These are phyloP conservation scores for Mrakia frigida DNA, from an alignment of 768 basidiomycete species.

Conservation along the genomic window DNA sequence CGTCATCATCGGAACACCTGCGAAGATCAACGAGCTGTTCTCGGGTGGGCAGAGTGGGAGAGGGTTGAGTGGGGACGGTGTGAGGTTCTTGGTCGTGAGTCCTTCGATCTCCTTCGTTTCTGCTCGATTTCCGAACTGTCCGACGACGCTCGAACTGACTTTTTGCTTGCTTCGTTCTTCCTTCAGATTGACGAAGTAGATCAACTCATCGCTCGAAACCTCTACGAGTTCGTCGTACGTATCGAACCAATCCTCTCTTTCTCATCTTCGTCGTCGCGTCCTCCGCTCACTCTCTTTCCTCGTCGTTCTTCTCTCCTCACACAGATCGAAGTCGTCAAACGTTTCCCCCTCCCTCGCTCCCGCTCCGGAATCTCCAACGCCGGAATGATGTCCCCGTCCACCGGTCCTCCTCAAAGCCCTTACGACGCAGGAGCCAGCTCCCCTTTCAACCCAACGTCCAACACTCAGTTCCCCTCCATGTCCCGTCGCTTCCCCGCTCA, in stretches of 20 bases:
- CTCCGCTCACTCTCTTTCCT: not conserved
- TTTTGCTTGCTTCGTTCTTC: not conserved
- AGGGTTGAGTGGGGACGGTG: conserved; percentile 72
- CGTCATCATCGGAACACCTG: conserved; percentile 93
- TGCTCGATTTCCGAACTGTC: not conserved
- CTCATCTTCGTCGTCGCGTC: conserved; percentile 45
- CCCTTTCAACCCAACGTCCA: conserved; percentile 45
- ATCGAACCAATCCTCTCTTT: no score
- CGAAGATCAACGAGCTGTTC: conserved; percentile 89
- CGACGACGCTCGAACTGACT: no score
- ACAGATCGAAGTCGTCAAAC: conserved; percentile 62
- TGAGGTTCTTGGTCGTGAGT: conserved; percentile 72
- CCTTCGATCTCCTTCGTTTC: not conserved
- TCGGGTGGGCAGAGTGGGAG: conserved; percentile 55
- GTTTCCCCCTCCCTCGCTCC: conserved; percentile 81
- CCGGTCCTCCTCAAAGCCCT: conserved; percentile 35
- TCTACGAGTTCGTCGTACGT: conserved; percentile 75
- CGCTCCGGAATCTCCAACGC: conserved; percentile 36
- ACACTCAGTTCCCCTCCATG: conserved; percentile 38
- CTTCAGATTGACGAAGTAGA: conserved; percentile 88
- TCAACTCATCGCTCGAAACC: conserved; percentile 91
- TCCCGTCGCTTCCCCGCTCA: conserved; percentile 30
- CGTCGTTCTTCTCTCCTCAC: not conserved
- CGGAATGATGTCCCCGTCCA: conserved; percentile 50
- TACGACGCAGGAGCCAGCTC: conserved; percentile 43